Evolutionary conservation across 2,329 filamentous ascomycete genomes (phyloP).

Genomic region (Aspergillus pseudonomiae): DNA sequence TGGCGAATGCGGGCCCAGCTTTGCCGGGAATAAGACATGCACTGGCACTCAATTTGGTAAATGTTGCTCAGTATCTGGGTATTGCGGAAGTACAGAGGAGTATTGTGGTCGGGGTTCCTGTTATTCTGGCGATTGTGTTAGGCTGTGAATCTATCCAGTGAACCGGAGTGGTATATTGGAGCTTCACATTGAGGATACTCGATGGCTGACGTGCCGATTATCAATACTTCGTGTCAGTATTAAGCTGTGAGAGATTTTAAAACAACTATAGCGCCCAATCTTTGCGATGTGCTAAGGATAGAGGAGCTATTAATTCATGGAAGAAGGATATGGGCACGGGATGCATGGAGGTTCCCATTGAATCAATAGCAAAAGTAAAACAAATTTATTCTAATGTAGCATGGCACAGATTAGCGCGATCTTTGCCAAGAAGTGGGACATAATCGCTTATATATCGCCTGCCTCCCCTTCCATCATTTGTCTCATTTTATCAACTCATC

Average conservation of each 20-base stretch:
- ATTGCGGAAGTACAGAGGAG: conserved; percentile 27
- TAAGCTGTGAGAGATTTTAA: not conserved
- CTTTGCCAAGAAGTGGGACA: not conserved
- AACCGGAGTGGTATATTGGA: not conserved
- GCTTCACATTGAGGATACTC: not conserved
- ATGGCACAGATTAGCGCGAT: not conserved
- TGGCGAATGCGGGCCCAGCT: conserved; percentile 29
- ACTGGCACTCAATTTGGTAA: conserved; percentile 31
- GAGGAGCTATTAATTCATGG: not conserved
- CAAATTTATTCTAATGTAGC: not conserved
- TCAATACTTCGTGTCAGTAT: not conserved
- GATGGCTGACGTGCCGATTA: not conserved
- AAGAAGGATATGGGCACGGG: too few relatives aligned
- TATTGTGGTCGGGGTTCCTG: conserved; percentile 28
- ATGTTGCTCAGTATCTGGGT: conserved; percentile 28
- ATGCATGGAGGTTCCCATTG: not conserved
- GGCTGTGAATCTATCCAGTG: not conserved
- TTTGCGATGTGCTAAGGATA: not conserved
- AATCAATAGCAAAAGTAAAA: not conserved
- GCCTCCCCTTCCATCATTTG: too few relatives aligned
- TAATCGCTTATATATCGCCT: not conserved
- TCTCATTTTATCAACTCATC: not conserved
- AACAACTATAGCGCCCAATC: not conserved
- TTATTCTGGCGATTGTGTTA: conserved; percentile 22
- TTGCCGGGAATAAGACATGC: conserved; percentile 33